Evolutionary conservation across 148 eudicot species (phyloP), one percentile per base, ranked within the genome.

Genomic region (Arctostaphylos glauca): DNA sequence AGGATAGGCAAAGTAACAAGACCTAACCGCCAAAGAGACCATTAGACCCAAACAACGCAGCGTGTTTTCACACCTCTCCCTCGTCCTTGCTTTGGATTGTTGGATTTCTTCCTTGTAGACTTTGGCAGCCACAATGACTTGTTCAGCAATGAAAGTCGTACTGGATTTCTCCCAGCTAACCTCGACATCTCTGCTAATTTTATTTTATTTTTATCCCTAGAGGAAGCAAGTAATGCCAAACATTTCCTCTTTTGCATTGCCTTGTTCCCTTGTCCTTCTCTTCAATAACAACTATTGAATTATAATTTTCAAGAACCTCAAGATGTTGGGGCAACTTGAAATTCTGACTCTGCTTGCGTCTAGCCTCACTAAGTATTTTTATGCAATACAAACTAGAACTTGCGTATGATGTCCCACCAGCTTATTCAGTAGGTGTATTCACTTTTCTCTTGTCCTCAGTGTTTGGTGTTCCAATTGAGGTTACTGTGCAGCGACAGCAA

Each of bases 391-490:
- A 3, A 64, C 56, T 21, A 3, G 62, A 46, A 46, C 41, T 16
- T 60, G 21, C 25, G 12, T n/a, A 3, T 80, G 19, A 15, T 23
- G 14, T 54, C 13, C 23, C 66, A 21, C 67, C 25, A 54, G 10
- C 23, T 21, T 31, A 14, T 16, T 25, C 14, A 31, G 31, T 16
- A 44, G 53, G 75, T 38, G 59, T 52, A 56, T 19, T 19, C 7
- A 38, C 68, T 76, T 62, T 46, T 18, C 80, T 52, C 19, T 77
- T 38, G 5, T 79, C 50, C 46, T 56, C 89, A 96, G 99, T 96
- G 14, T 94, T 96, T 87, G 99, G 98, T 77, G 91, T 93, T 84
- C 94, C 97, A 68, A 85, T 96, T 80, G 95, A 96, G 91, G 75
- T 89, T 60, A 89, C 95, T 8, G 95, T 94, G 74, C 96, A 92